These are phyloP conservation scores for Shiraia sp. DNA, from an alignment of 2,329 filamentous ascomycete species.

Conservation along the genomic window DNA sequence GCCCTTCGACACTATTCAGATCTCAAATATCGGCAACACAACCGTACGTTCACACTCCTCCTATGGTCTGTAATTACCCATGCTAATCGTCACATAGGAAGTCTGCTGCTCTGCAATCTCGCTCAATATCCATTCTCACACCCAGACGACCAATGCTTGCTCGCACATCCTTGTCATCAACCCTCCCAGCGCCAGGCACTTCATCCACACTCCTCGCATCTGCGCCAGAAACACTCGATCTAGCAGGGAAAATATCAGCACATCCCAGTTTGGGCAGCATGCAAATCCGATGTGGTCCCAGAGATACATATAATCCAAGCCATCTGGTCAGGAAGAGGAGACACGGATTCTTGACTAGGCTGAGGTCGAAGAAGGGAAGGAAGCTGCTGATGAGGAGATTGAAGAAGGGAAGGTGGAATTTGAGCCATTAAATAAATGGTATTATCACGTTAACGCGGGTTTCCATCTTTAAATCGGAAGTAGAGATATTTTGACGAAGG, in stretches of 20 bases:
- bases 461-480: no score
- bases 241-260: constrained; percentile 40
- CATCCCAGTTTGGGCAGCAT: constrained; percentile 42
- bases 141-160: constrained; percentile 32
- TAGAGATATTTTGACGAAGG: not conserved
- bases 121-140: constrained; percentile 33
- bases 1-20: constrained; percentile 23
- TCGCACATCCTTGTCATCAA: constrained; percentile 15
- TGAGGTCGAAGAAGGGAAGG: constrained; percentile 58
- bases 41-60: constrained; percentile 20
- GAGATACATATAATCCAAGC: constrained; percentile 63
- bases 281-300: constrained; percentile 52
- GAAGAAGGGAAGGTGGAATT: constrained; percentile 55
- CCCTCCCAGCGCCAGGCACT: constrained; percentile 22
- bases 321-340: constrained; percentile 64
- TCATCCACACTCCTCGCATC: constrained; percentile 13
- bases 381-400: constrained; percentile 58
- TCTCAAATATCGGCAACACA: constrained; percentile 20
- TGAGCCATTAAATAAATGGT: constrained; percentile 43
- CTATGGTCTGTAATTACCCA: not conserved
- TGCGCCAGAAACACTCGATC: constrained; percentile 33
- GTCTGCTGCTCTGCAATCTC: constrained; percentile 13
- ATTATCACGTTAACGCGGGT: no score
- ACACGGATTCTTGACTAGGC: constrained; percentile 61
- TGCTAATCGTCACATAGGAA: constrained; percentile 6